phyloP scores from a whole-genome alignment of 768 basidiomycete genomes.

The Mrakia gelida region DNA sequence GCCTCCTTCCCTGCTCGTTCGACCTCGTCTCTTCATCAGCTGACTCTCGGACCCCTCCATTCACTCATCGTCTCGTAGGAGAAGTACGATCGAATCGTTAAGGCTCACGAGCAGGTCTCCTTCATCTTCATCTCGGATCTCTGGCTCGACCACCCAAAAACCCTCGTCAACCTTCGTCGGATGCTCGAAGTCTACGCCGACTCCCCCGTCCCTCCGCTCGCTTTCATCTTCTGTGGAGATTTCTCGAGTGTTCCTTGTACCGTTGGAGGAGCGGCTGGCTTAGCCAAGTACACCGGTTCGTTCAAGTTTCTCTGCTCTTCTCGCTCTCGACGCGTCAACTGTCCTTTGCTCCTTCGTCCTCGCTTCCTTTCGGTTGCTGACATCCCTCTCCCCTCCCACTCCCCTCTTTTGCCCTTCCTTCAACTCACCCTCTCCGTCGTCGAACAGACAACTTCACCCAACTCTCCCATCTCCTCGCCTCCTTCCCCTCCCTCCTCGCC shows the following conservation, averaged over 20 bases:
- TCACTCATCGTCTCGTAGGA: constrained; percentile 37
- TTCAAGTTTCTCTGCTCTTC: neutral
- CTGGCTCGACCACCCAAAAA: constrained; percentile 85
- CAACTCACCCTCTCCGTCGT: neutral
- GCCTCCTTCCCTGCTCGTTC: neutral
- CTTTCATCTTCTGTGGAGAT: constrained; percentile 91
- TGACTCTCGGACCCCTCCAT: neutral
- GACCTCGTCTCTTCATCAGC: neutral
- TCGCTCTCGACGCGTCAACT: neutral
- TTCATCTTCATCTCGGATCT: constrained; percentile 95
- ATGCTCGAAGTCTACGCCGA: constrained; percentile 70
- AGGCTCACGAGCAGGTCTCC: constrained; percentile 56
- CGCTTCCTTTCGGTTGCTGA: constrained; percentile 21
- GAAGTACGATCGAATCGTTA: constrained; percentile 42
- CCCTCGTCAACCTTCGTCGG: constrained; percentile 69
- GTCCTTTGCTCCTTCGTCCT: neutral
- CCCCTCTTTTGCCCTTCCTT: neutral
- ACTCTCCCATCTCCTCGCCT: constrained; percentile 75
- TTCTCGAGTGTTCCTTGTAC: constrained; percentile 76
- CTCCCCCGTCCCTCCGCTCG: constrained; percentile 76
- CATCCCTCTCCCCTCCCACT: neutral
- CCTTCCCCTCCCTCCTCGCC: constrained; percentile 71
- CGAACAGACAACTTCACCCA: constrained; percentile 59
- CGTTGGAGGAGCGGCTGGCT: constrained; percentile 66
- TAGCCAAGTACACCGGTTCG: constrained; percentile 80